phyloP scores from a whole-genome alignment of 495 filamentous ascomycete species.

The Antarctomyces pellizariae region DNA sequence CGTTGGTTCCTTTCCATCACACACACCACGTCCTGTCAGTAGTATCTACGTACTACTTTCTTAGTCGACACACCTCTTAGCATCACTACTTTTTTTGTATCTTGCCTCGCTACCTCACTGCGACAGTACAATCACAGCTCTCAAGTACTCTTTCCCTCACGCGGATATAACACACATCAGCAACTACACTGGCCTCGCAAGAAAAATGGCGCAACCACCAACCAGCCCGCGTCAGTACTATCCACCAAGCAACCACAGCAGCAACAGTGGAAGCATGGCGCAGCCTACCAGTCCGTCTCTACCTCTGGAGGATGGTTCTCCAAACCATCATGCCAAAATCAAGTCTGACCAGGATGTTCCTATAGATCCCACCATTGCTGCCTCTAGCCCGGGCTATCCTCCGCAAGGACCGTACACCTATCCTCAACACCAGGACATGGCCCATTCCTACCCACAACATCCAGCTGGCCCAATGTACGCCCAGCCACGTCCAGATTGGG shows the following conservation, averaged over 20 bases:
- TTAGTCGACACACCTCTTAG: no score
- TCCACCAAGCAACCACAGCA: constrained; percentile 45
- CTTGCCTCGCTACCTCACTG: no score
- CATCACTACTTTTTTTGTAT: no score
- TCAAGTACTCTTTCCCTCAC: no score
- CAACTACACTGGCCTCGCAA: no score
- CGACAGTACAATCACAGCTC: no score
- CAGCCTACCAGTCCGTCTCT: constrained; percentile 94
- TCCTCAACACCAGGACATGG: constrained; percentile 65
- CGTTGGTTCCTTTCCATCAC: no score
- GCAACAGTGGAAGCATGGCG: constrained; percentile 77
- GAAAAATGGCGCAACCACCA: no score
- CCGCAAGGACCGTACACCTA: constrained; percentile 56
- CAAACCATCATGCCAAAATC: constrained; percentile 44
- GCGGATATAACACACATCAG: no score
- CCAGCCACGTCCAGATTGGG: constrained; percentile 58
- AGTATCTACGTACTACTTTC: no score
- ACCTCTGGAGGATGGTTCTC: constrained; percentile 51
- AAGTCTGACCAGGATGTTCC: constrained; percentile 90
- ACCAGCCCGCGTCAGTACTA: constrained; percentile 55
- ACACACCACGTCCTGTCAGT: no score
- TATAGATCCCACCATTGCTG: constrained; percentile 97
- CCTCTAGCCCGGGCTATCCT: constrained; percentile 76
- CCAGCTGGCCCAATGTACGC: constrained; percentile 32
- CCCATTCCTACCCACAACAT: constrained; percentile 40